These are phyloP conservation scores for Fonsecaea pedrosoi DNA, from an alignment of 2,329 filamentous ascomycete species.

Conservation along the genomic window DNA sequence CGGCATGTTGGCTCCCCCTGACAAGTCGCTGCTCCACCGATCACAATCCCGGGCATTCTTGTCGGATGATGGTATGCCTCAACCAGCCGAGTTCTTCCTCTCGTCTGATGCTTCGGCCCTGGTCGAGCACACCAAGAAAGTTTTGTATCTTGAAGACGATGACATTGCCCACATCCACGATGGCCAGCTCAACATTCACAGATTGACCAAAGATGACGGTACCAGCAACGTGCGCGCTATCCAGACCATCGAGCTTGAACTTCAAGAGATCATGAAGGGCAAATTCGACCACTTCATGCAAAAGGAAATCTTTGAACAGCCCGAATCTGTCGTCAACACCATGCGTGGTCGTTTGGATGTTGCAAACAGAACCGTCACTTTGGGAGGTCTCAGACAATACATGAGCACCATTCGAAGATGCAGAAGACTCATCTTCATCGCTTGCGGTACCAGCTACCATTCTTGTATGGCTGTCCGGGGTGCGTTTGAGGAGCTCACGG, in stretches of 20 bases:
- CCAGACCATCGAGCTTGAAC: conserved; percentile 97
- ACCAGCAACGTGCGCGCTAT: conserved; percentile 97
- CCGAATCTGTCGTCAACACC: conserved; percentile 98
- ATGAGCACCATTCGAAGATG: conserved; percentile 96
- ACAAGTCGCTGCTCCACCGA: conserved; percentile 97
- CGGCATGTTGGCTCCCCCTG: conserved; percentile 80
- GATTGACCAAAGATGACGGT: conserved; percentile 94
- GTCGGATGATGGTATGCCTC: conserved; percentile 96
- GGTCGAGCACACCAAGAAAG: conserved; percentile 99
- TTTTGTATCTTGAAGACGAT: conserved; percentile 98
- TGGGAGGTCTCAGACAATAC: conserved; percentile 95
- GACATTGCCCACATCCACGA: conserved; percentile 99
- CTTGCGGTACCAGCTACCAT: conserved; percentile 97
- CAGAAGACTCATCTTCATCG: conserved; percentile 97
- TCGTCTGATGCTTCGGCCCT: conserved; percentile 98
- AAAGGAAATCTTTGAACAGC: conserved; percentile 99
- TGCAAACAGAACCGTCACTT: conserved; percentile 90
- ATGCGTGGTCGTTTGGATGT: conserved; percentile 98
- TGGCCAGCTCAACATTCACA: conserved; percentile 98
- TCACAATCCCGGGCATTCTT: conserved; percentile 99
- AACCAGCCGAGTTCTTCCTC: conserved; percentile 98
- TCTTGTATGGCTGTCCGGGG: conserved; percentile 99
- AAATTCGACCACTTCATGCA: conserved; percentile 99
- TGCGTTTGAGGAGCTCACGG: conserved; percentile 95
- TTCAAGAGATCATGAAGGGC: conserved; percentile 99